A percentile compares a stretch with the other conserved stretches of the same genome.
Evolutionary conservation across 352 stramenopile species (phyloP).

Genomic region (Blastocystis hominis): DNA sequence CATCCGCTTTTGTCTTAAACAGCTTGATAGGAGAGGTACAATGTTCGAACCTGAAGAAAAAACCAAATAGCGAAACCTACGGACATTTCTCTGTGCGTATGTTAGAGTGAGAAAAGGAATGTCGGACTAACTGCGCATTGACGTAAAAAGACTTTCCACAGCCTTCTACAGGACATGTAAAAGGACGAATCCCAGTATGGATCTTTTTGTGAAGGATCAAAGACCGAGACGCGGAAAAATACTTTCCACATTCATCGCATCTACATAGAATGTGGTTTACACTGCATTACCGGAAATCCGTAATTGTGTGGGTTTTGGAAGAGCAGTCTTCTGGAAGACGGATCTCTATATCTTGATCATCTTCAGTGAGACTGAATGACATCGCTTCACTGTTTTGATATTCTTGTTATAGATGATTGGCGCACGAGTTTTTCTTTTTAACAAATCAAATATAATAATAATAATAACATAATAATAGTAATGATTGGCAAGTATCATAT

Average conservation of each 20-base stretch:
- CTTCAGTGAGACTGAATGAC: background rate
- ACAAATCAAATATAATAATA: no score
- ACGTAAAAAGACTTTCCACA: constrained; percentile 58
- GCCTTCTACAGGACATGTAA: constrained; percentile 24
- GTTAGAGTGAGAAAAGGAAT: constrained; percentile 53
- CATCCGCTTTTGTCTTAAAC: constrained; percentile 57
- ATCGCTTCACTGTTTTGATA: background rate
- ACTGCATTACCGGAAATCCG: constrained; percentile 24
- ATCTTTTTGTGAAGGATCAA: constrained; percentile 52
- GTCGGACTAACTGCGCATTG: background rate
- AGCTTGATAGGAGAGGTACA: constrained; percentile 51
- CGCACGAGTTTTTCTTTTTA: background rate
- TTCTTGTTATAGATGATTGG: no score
- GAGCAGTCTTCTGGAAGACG: background rate
- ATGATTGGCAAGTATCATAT: constrained; percentile 64
- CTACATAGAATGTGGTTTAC: background rate
- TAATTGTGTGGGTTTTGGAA: constrained; percentile 9
- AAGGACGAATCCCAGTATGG: constrained; percentile 34
- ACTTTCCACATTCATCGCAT: constrained; percentile 56
- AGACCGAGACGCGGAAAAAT: constrained; percentile 46
- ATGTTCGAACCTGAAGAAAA: constrained; percentile 12
- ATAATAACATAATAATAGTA: no score
- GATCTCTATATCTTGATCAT: background rate
- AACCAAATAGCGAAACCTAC: background rate
- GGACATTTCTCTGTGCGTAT: constrained; percentile 53